Percentiles rank a stretch among this genome's conserved stretches.
phyloP scores from a whole-genome alignment of 768 basidiomycete species.

The Boletellus ananiceps region DNA sequence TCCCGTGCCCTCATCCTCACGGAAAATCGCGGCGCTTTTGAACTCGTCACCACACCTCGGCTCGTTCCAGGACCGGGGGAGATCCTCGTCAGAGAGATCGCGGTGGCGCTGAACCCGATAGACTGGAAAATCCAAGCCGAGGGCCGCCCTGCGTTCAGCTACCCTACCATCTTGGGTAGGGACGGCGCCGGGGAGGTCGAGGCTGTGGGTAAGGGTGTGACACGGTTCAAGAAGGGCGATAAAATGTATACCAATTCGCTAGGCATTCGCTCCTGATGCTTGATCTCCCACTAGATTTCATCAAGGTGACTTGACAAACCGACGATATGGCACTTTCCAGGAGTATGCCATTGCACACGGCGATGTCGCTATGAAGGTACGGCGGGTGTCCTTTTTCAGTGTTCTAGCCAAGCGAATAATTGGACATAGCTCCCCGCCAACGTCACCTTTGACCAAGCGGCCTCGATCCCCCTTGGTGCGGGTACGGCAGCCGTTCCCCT shows the following conservation, averaged over 20 bases:
- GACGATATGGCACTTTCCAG: slow-evolving; percentile 23
- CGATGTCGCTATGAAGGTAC: slow-evolving; percentile 18
- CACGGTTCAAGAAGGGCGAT: slow-evolving; percentile 34
- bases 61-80: slow-evolving; percentile 38
- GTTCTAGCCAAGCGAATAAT: neutral
- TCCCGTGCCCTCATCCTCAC: slow-evolving; percentile 16
- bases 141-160: slow-evolving; percentile 14
- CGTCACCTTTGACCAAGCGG: slow-evolving; percentile 35
- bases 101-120: slow-evolving; percentile 42
- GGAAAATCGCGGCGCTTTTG: slow-evolving; percentile 16
- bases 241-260: slow-evolving; percentile 8
- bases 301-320: slow-evolving; percentile 1
- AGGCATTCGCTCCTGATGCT: no score
- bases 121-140: slow-evolving; percentile 32
- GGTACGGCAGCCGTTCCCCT: slow-evolving; percentile 32
- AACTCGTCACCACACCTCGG: slow-evolving; percentile 4
- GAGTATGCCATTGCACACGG: slow-evolving; percentile 23
- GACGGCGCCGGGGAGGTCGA: slow-evolving; percentile 41
- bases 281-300: slow-evolving; percentile 14
- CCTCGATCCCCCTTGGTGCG: slow-evolving; percentile 34
- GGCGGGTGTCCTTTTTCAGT: neutral
- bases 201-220: slow-evolving; percentile 36
- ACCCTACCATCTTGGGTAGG: slow-evolving; percentile 34
- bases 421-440: slow-evolving; percentile 32
- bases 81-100: slow-evolving; percentile 39